Percentiles rank a stretch among this genome's conserved stretches.
Conservation (phyloP, 148 eudicot species). For the Arctostaphylos glauca region DNA sequence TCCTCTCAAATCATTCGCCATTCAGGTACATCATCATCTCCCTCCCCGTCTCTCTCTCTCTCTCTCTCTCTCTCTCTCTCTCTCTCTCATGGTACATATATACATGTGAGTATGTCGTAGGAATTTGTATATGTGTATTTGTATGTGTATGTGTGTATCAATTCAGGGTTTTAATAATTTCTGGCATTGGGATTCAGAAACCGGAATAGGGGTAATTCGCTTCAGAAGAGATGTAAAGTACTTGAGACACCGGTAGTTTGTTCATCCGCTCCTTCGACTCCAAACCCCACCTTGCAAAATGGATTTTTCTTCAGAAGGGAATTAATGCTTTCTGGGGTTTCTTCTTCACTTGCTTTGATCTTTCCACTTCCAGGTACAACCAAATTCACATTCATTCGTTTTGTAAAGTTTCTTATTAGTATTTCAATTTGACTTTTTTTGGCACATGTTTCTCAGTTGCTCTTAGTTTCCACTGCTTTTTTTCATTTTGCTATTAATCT, state of each 20-base stretch:
- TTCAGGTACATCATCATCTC: slow-evolving; percentile 31
- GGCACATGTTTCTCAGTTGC: neutral
- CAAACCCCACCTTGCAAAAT: slow-evolving; percentile 30
- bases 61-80: too few species aligned
- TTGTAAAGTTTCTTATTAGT: neutral
- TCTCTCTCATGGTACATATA: too few species aligned
- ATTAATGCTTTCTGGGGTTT: slow-evolving; percentile 51
- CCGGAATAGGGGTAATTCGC: slow-evolving; percentile 22
- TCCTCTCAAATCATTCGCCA: slow-evolving; percentile 17
- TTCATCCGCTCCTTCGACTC: slow-evolving; percentile 23
- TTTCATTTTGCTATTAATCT: neutral
- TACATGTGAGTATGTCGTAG: neutral
- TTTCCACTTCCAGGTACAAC: slow-evolving; percentile 46
- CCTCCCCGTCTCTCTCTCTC: neutral
- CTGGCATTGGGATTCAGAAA: slow-evolving; percentile 32
- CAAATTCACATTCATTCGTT: neutral
- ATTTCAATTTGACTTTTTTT: neutral
- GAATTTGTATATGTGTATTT: too few species aligned
- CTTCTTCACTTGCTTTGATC: slow-evolving; percentile 49
- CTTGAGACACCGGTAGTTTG: slow-evolving; percentile 27
- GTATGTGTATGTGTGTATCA: neutral
- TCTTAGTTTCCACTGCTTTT: neutral
- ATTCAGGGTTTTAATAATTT: neutral
- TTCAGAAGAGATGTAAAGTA: slow-evolving; percentile 35
- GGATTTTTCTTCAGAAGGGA: slow-evolving; percentile 50